Evolutionary conservation across 768 basidiomycete species (phyloP), one percentile per base, ranked within the genome.

Genomic region (Leucogyrophana mollusca): DNA sequence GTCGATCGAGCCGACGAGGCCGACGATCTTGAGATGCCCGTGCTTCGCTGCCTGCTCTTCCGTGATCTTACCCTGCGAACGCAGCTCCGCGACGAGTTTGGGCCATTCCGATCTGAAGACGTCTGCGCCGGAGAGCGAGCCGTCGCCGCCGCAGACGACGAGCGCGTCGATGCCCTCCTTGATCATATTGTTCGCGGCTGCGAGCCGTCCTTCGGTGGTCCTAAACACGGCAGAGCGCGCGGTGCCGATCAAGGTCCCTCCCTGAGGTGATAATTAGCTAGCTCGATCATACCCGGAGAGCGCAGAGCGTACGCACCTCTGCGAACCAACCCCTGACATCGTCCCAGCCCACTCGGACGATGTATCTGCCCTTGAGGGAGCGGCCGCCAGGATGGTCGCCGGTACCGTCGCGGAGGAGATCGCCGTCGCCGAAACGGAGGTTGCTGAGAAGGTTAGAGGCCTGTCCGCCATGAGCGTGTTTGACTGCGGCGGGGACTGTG

Each of bases 1-100:
- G 70, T 99, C 96, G 61, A 99, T 98, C 4, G 93, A 95, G 27
- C 96, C 96, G 49, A 98, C 96, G 34, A 99, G 82, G n/a, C 96
- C 96, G 51, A 95, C 95, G 56, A 99, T 96, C 66, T 82, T 89
- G 53, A 99, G 85, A 58, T 97, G 90, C 18, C 82, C 74, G 57
- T 94, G 86, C 11, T 71, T 70, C n/a, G 74, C 61, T 25, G 77
- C 75, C 58, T 96, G 88, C 27, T 80, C 82, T 21, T 81, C 73
- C 1, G 84, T 82, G 62, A 99, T 96, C 54, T 77, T 73, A 80
- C 92, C 83, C 61, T 83, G 69, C 9, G 77, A 61, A 38, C 75
- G 74, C 9, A 99, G 77, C 40, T 83, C 76, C 35, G 74, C 68
- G 47, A 98, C 73, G 49, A 94, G 82, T n/a, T 76, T 66, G 0